phyloP scores from a whole-genome alignment of 2,329 filamentous ascomycete genomes.

The Talaromyces pinophilus region DNA sequence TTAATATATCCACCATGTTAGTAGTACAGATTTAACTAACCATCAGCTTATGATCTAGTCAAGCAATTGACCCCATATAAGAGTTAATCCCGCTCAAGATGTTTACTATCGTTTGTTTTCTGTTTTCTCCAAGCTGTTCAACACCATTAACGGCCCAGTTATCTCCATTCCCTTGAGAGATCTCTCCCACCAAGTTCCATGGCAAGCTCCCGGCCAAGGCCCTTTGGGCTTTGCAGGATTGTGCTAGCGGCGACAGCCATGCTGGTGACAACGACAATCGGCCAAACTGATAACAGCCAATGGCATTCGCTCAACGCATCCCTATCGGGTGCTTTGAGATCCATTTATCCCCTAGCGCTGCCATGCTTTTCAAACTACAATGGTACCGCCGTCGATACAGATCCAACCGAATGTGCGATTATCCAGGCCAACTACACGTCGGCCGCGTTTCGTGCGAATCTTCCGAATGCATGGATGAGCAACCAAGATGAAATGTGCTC shows the following conservation, averaged over 20 bases:
- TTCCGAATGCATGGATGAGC: constrained; percentile 8
- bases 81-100: neutral
- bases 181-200: neutral
- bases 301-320: neutral
- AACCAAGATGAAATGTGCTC: constrained; percentile 8
- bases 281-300: neutral
- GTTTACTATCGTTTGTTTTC: neutral
- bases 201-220: neutral
- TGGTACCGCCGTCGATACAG: neutral
- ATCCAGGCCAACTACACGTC: constrained; percentile 1
- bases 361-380: constrained; percentile 1
- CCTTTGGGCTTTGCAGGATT: neutral
- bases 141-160: neutral
- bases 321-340: neutral
- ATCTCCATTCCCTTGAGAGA: neutral
- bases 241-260: neutral
- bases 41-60: neutral
- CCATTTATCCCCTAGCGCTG: neutral
- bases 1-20: too few relatives aligned
- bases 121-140: neutral
- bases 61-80: neutral
- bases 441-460: neutral
- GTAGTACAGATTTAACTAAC: neutral
- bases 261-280: neutral
- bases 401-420: neutral